These are phyloP conservation scores for Cryptococcus sp. DNA, from an alignment of 1,284 basidiomycete species.

Conservation along the genomic window DNA sequence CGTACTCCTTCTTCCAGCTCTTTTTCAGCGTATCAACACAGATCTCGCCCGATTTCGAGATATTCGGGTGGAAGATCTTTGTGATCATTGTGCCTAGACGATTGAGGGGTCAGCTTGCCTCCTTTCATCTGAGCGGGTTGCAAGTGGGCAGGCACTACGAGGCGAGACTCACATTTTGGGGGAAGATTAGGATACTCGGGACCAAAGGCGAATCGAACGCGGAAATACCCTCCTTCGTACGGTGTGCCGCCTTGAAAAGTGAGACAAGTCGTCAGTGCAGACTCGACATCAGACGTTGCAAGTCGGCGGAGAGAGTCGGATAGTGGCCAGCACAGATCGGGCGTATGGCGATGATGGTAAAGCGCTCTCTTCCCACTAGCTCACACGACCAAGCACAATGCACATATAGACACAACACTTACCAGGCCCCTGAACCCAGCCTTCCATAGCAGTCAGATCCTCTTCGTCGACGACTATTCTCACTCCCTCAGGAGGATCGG, in stretches of 20 bases:
- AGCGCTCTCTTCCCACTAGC: background rate
- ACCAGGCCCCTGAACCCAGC: slow-evolving; percentile 52
- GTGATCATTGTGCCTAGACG: slow-evolving; percentile 77
- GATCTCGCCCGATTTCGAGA: slow-evolving; percentile 85
- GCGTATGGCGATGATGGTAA: background rate
- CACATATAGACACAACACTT: slow-evolving; percentile 8
- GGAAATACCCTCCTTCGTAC: slow-evolving; percentile 88
- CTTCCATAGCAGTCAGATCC: slow-evolving; percentile 57
- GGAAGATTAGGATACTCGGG: slow-evolving; percentile 87
- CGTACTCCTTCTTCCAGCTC: slow-evolving; percentile 91
- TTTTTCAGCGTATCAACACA: slow-evolving; percentile 98
- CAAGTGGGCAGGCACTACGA: background rate
- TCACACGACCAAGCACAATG: background rate
- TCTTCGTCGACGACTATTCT: slow-evolving; percentile 76
- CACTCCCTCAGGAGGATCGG: slow-evolving; percentile 81
- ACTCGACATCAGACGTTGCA: background rate
- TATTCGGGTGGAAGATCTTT: slow-evolving; percentile 96
- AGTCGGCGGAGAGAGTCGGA: background rate
- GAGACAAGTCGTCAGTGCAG: background rate
- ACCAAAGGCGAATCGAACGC: slow-evolving; percentile 76
- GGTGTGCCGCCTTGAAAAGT: slow-evolving; percentile 74
- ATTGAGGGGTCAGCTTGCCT: background rate
- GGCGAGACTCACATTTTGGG: slow-evolving; percentile 76
- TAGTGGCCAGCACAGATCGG: background rate
- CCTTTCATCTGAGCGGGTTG: background rate